Evolutionary conservation across 768 basidiomycete genomes (phyloP).

Genomic region (Tephrocybe sp.): DNA sequence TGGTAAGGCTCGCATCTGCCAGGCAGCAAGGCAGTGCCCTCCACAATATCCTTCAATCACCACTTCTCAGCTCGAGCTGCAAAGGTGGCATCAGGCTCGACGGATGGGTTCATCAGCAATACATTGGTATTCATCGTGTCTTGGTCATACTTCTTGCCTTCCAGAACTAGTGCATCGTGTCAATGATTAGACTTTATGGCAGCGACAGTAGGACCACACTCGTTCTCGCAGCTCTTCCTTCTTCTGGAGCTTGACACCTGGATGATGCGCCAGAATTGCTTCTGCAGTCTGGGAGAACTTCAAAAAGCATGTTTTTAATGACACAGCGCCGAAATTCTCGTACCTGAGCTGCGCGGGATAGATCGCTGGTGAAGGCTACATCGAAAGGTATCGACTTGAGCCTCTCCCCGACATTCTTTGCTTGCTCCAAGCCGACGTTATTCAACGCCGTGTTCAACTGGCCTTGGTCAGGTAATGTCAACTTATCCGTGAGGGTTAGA

Average conservation of each 20-base stretch:
- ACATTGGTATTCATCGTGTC: slow-evolving; percentile 18
- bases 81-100: slow-evolving; percentile 42
- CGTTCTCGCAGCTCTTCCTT: slow-evolving; percentile 59
- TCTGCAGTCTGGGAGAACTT: slow-evolving; percentile 58
- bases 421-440: slow-evolving; percentile 57
- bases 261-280: slow-evolving; percentile 55
- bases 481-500: too few species aligned
- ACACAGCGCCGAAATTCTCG: slow-evolving; percentile 12
- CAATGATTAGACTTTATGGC: too few species aligned
- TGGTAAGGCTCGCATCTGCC: slow-evolving; percentile 28
- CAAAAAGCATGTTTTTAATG: not conserved
- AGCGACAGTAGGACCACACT: too few species aligned
- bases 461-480: too few species aligned
- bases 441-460: slow-evolving; percentile 72
- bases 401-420: slow-evolving; percentile 48
- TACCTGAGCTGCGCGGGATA: slow-evolving; percentile 66
- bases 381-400: slow-evolving; percentile 55
- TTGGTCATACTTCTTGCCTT: slow-evolving; percentile 39
- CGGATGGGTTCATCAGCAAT: too few species aligned
- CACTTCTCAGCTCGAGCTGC: slow-evolving; percentile 48
- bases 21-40: slow-evolving; percentile 22
- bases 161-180: slow-evolving; percentile 27
- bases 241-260: slow-evolving; percentile 39
- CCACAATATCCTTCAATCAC: slow-evolving; percentile 54
- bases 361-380: slow-evolving; percentile 68